Base-by-base conservation (phyloP, 495 filamentous ascomycete genomes). In the Aspergillus hancockii region DNA sequence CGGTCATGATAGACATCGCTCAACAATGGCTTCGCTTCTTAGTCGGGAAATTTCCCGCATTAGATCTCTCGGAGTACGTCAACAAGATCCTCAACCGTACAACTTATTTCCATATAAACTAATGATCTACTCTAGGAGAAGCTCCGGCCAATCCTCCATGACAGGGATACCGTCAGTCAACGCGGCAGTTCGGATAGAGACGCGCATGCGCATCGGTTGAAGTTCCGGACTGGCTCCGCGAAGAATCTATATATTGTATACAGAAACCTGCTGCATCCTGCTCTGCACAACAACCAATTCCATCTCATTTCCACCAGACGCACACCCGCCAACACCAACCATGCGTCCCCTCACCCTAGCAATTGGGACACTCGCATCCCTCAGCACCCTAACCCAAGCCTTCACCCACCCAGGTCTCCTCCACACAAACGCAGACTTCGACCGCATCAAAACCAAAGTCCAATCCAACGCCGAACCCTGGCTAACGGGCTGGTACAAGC, bases 371-470 rank as follows among this genome's bases (percentile, higher is more conserved):
- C 2, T 36, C 8, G 34, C 34, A 14, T 36, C 34, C 34, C 34
- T 36, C 8, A 2, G 9, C 9, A 36, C 34, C 34, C 34, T 36
- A 3, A 36, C 13, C 13, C 34, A 36, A 36, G 34, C 66, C 36
- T 65, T 75, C 22, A 55, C 60, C 25, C 72, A 75, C 40, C 72
- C 71, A 3, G 77, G 77, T 10, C 67, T 75, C 3, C 67, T 79
- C 34, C 75, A 78, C 43, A 78, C 75, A 2, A 31, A 62, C 5
- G 25, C 60, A 10, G 75, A 79, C 51, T 73, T 79, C 43, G 52
- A 28, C 3, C 68, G 72, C 25, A 76, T 79, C 50, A 61, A 56
- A 14, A 51, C 57, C 6, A 66, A 74, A 34, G 67, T 79, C 3
- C 43, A 53, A 8, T 45, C 60, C n/a, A 58, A 58, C 18, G 54